Conservation (phyloP, 805 yeast genomes). For the Wickerhamiella qilinensis region DNA sequence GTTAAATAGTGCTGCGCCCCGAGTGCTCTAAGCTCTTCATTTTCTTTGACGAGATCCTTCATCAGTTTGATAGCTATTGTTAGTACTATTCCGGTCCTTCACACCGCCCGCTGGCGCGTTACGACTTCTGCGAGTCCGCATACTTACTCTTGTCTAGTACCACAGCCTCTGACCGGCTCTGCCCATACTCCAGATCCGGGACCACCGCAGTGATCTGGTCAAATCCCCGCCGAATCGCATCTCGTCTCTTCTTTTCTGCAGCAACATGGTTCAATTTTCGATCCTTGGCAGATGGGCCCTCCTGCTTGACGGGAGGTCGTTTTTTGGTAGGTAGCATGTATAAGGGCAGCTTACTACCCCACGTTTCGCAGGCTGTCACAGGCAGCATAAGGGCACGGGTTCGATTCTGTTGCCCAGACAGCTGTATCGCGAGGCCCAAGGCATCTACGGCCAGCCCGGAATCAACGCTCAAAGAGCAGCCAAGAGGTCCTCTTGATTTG, state of each 20-base stretch:
- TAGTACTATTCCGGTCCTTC: neutral
- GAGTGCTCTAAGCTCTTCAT: conserved; percentile 15
- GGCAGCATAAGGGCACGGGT: too few species aligned
- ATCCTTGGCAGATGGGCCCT: conserved; percentile 1
- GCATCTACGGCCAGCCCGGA: too few species aligned
- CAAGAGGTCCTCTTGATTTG: too few species aligned
- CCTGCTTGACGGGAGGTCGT: neutral
- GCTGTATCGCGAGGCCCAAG: too few species aligned
- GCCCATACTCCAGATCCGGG: conserved; percentile 52
- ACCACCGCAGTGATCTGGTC: conserved; percentile 59
- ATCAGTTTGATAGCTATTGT: conserved; percentile 19
- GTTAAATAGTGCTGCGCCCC: conserved; percentile 8
- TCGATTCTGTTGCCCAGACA: too few species aligned
- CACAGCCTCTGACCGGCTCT: conserved; percentile 64
- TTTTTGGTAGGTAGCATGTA: conserved; percentile 5
- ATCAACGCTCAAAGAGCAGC: too few species aligned
- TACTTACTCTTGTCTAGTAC: conserved; percentile 40
- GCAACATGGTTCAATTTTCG: conserved; percentile 45
- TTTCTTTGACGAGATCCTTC: conserved; percentile 18
- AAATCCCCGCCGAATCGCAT: conserved; percentile 68
- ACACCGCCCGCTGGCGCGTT: too few species aligned
- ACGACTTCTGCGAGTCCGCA: neutral
- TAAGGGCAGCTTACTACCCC: neutral
- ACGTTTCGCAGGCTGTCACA: too few species aligned
- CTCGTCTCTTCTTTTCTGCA: conserved; percentile 75